Conservation (phyloP, 148 eudicot species). For the Chenopodium quinoa region DNA sequence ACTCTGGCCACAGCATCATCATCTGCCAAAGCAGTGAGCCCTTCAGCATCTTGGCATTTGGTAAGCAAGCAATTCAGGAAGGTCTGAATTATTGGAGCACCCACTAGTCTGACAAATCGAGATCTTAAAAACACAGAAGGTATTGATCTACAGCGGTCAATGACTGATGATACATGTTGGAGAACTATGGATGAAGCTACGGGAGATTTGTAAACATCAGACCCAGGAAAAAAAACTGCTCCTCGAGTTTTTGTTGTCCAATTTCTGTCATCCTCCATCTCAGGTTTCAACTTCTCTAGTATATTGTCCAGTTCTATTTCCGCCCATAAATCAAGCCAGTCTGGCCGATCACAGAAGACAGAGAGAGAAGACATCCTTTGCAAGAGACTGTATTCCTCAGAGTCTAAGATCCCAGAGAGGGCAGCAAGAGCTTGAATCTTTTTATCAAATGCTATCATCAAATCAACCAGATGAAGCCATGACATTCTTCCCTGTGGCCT, state of each 20-base stretch:
- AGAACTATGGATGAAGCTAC: constrained; percentile 53
- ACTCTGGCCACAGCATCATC: constrained; percentile 75
- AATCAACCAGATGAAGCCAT: constrained; percentile 83
- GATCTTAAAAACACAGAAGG: constrained; percentile 63
- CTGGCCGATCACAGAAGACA: constrained; percentile 90
- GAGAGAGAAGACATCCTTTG: constrained; percentile 67
- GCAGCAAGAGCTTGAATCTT: constrained; percentile 54
- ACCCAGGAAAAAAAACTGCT: constrained; percentile 45
- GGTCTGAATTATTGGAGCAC: constrained; percentile 48
- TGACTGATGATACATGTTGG: constrained; percentile 52
- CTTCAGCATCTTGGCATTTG: constrained; percentile 93
- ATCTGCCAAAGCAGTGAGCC: constrained; percentile 81
- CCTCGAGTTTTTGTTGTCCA: constrained; percentile 54
- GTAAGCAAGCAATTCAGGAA: constrained; percentile 49
- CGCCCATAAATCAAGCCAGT: constrained; percentile 93
- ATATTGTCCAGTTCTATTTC: constrained; percentile 67
- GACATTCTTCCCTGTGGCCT: constrained; percentile 54
- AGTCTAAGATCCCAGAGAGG: constrained; percentile 54
- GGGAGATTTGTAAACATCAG: constrained; percentile 73
- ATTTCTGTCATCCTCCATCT: constrained; percentile 64
- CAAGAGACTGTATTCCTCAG: constrained; percentile 58
- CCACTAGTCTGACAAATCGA: constrained; percentile 55
- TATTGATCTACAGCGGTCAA: constrained; percentile 76
- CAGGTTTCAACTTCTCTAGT: constrained; percentile 53
- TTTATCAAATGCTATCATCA: constrained; percentile 89